phyloP scores from a whole-genome alignment of 2,329 filamentous ascomycete species.

The Fusarium agapanthi region DNA sequence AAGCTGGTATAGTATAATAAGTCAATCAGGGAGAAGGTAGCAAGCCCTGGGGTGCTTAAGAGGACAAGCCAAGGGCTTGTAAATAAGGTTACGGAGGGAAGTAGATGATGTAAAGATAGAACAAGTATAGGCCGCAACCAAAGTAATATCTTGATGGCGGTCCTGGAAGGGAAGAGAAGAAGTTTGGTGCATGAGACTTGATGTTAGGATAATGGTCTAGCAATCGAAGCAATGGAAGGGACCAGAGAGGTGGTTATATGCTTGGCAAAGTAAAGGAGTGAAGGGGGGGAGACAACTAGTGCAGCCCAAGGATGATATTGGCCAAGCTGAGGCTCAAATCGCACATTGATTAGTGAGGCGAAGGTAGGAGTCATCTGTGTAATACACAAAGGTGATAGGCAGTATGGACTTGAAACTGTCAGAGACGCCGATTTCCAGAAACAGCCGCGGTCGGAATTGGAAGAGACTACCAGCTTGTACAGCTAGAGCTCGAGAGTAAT shows the following conservation, averaged over 20 bases:
- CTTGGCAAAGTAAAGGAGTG: constrained; percentile 1
- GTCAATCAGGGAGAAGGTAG: background rate
- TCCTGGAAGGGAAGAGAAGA: constrained; percentile 19
- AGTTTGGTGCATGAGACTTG: constrained; percentile 28
- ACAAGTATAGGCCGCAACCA: constrained; percentile 24
- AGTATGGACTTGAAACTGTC: constrained; percentile 35
- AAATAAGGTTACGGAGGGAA: background rate
- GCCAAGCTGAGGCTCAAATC: constrained; percentile 41
- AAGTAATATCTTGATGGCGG: constrained; percentile 29
- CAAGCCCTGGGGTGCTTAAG: constrained; percentile 23
- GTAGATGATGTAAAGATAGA: constrained; percentile 1
- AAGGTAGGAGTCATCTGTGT: constrained; percentile 33
- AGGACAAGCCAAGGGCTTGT: constrained; percentile 15
- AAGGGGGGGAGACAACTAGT: constrained; percentile 9
- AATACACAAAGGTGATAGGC: constrained; percentile 27
- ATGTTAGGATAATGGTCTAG: constrained; percentile 1
- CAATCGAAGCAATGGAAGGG: background rate
- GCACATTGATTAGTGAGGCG: constrained; percentile 44
- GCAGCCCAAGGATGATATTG: constrained; percentile 12
- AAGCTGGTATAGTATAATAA: background rate
- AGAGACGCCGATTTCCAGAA: constrained; percentile 7
- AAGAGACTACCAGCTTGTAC: constrained; percentile 29
- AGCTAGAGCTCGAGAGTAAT: constrained; percentile 41
- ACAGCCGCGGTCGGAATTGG: constrained; percentile 13
- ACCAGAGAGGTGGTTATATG: constrained; percentile 25